Percentiles rank a stretch among this genome's conserved stretches.
Conservation (phyloP, 106 monocot species). For the Dioscorea dumetorum region DNA sequence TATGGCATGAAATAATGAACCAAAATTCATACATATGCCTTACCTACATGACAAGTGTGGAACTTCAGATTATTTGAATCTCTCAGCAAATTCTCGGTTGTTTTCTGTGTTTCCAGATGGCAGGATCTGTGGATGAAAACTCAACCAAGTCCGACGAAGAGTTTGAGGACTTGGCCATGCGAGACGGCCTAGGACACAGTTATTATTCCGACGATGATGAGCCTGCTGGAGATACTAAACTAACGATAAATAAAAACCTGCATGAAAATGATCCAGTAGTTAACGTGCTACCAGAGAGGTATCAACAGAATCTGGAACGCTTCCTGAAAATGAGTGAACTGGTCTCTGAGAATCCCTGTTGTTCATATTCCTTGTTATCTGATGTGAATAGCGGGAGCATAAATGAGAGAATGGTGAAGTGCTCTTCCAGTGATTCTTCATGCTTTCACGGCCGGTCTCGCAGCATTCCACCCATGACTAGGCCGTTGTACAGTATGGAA, state of each 20-base stretch:
- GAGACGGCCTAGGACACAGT: slow-evolving; percentile 44
- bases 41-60: too few species aligned
- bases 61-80: neutral
- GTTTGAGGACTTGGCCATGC: slow-evolving; percentile 82
- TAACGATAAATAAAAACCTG: neutral
- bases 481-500: neutral
- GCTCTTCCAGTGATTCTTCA: slow-evolving; percentile 40
- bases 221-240: neutral
- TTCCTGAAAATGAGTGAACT: slow-evolving; percentile 25
- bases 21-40: too few species aligned
- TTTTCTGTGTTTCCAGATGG: slow-evolving; percentile 33
- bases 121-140: slow-evolving; percentile 90
- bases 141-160: slow-evolving; percentile 93
- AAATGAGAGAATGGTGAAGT: slow-evolving; percentile 13
- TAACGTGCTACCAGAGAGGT: slow-evolving; percentile 14
- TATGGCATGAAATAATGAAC: too few species aligned
- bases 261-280: neutral
- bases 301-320: slow-evolving; percentile 36
- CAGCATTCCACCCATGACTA: slow-evolving; percentile 7
- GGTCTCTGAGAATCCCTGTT: slow-evolving; percentile 1
- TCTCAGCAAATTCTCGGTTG: neutral
- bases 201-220: slow-evolving; percentile 57
- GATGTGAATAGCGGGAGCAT: slow-evolving; percentile 8
- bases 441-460: slow-evolving; percentile 14
- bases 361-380: slow-evolving; percentile 2